A percentile compares a stretch with the other conserved stretches of the same genome.
Conservation (phyloP, 345 rosid genomes). For the Odontarrhena argentea region DNA sequence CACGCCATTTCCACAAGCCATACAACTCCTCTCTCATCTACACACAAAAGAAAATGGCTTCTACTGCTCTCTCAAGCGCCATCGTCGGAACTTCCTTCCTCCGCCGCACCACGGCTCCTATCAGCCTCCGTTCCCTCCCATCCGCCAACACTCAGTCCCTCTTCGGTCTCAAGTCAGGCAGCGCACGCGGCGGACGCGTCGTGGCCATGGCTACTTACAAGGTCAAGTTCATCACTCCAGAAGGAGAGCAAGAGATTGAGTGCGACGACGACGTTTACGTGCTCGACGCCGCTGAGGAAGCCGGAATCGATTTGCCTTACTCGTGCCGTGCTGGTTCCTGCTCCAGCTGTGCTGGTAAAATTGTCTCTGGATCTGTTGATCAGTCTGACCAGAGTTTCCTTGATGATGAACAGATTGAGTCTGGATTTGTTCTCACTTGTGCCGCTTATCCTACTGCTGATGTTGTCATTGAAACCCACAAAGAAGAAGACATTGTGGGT, state of each 20-base stretch:
- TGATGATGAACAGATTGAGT: constrained; percentile 68
- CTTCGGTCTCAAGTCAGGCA: constrained; percentile 57
- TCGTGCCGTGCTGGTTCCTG: constrained; percentile 97
- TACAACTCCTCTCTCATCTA: background rate
- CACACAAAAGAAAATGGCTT: constrained; percentile 40
- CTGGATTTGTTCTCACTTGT: constrained; percentile 82
- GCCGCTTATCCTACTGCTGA: constrained; percentile 63
- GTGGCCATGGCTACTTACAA: constrained; percentile 72
- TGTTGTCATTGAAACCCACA: constrained; percentile 79
- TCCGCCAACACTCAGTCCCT: constrained; percentile 48
- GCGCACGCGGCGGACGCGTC: constrained; percentile 52
- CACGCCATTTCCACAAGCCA: constrained; percentile 38
- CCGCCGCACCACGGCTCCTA: constrained; percentile 47
- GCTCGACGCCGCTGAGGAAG: constrained; percentile 73
- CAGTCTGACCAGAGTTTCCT: constrained; percentile 90
- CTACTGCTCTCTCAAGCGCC: constrained; percentile 69
- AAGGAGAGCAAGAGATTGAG: constrained; percentile 51
- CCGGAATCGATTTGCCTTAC: constrained; percentile 82
- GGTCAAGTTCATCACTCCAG: constrained; percentile 79
- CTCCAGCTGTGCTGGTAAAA: constrained; percentile 80
- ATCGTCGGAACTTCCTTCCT: constrained; percentile 64
- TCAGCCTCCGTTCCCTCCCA: constrained; percentile 56
- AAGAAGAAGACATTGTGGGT: constrained; percentile 63
- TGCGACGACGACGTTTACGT: constrained; percentile 67
- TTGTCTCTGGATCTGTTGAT: constrained; percentile 55